Percentiles rank a stretch among this genome's conserved stretches.
Conservation (phyloP, 129 eudicot species). For the Mikania micrantha region DNA sequence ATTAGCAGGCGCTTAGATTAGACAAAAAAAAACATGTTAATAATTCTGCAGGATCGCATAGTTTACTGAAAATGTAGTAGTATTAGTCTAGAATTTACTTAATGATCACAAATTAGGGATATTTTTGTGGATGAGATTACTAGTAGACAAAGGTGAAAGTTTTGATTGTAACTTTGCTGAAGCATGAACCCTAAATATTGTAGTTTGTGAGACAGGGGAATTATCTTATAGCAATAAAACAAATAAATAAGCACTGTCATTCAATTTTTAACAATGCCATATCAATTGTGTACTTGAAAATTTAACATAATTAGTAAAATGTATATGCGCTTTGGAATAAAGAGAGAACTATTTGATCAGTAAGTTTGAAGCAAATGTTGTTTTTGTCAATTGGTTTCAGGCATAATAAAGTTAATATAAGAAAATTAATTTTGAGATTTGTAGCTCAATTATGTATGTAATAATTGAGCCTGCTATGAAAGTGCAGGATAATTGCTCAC, state of each 20-base stretch:
- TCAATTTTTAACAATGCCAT: not conserved
- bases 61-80: not conserved
- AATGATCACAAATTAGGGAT: not conserved
- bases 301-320: not conserved
- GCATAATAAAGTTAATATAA: not conserved
- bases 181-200: not conserved
- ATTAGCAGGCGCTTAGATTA: not conserved
- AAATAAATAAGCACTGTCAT: not conserved
- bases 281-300: not conserved
- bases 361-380: not conserved
- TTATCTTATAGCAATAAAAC: not conserved
- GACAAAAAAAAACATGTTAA: not conserved
- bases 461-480: not conserved
- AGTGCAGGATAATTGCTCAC: conserved; percentile 74
- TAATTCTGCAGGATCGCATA: not conserved
- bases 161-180: not conserved
- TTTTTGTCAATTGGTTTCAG: not conserved
- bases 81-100: not conserved
- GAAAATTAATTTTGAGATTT: not conserved
- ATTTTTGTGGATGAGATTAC: not conserved
- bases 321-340: not conserved
- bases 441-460: not conserved
- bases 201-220: not conserved
- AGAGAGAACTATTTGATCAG: conserved; percentile 3
- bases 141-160: not conserved